Base-by-base conservation (phyloP, 176 grass and related monocot genomes). In the Aegilops tauschii region DNA sequence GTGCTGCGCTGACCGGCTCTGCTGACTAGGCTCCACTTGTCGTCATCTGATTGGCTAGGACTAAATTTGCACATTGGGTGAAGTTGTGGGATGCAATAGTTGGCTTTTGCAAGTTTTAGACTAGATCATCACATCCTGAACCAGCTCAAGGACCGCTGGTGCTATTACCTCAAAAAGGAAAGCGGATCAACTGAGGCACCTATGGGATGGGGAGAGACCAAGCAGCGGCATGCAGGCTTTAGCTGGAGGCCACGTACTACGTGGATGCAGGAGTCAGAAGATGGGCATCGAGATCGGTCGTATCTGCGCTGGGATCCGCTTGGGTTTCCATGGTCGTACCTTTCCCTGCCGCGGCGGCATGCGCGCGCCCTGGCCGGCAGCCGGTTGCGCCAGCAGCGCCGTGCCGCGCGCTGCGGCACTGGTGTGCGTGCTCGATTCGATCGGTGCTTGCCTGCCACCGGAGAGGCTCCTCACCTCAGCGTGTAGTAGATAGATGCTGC, bases 271-370 rank as follows among this genome's bases (percentile, higher is more conserved):
- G 36, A 8, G 7, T 8, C 36, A 37, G 36, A 37, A 37, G 0
- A 44, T 44, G 40, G 40, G 40, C 40, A 2, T 44, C 40, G 40
- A 44, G 86, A 82, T 91, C n/a, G 83, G 79, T 20, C 78, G 90
- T 67, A 86, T 92, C 90, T 76, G 61, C 40, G 30, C 44, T 42
- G 83, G 75, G 90, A 89, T 92, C 21, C 64, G 80, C 59, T 10
- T 28, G 45, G 76, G 76, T 44, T 6, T 6, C 67, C 84, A 20
- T 42, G 40, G 30, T 34, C 34, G 14, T 5, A 16, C 44, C 14
- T 42, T 80, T 44, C 78, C 3, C 30, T 9, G 65, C 67, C 31
- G 29, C 54, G 25, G 74, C 76, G 7, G 52, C 77, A 63, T 23
- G 58, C 67, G 29, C 64, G 64, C 64, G 63, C 64, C 35, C 35